Evolutionary conservation across 164 flowering plant genomes (phyloP).

Genomic region (Chimonanthus praecox): DNA sequence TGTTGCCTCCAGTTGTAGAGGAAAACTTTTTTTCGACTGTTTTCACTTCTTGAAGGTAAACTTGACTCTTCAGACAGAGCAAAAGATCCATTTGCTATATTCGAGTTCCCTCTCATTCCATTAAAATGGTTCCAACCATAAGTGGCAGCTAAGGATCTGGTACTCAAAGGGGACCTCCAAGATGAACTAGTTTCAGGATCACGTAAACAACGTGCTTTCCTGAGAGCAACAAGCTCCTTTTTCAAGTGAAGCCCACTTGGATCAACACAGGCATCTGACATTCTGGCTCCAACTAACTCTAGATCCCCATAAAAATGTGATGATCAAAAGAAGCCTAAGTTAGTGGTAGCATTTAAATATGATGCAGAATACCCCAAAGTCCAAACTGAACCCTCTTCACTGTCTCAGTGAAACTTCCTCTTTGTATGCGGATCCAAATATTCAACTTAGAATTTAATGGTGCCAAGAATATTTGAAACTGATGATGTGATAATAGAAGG

Average conservation of each 20-base stretch:
- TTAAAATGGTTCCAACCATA: slow-evolving; percentile 16
- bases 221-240: slow-evolving; percentile 80
- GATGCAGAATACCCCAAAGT: not conserved
- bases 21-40: slow-evolving; percentile 42
- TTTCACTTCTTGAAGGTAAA: slow-evolving; percentile 14
- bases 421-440: not conserved
- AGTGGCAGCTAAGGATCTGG: slow-evolving; percentile 42
- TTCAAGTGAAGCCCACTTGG: slow-evolving; percentile 71
- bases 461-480: not conserved
- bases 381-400: not conserved
- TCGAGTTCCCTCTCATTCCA: slow-evolving; percentile 11
- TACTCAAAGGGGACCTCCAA: slow-evolving; percentile 69
- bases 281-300: slow-evolving; percentile 12
- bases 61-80: slow-evolving; percentile 16
- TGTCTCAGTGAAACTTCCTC: not conserved
- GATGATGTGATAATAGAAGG: not conserved
- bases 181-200: slow-evolving; percentile 93
- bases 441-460: not conserved
- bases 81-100: slow-evolving; percentile 6
- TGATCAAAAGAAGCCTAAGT: not conserved
- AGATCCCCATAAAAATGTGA: not conserved
- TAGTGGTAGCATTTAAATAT: not conserved
- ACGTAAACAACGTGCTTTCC: slow-evolving; percentile 70
- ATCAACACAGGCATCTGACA: slow-evolving; percentile 46
- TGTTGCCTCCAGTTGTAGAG: slow-evolving; percentile 78